A percentile compares a stretch with the other conserved stretches of the same genome.
Evolutionary conservation across 2,329 filamentous ascomycete species (phyloP).

Genomic region (Venturia nashicola): DNA sequence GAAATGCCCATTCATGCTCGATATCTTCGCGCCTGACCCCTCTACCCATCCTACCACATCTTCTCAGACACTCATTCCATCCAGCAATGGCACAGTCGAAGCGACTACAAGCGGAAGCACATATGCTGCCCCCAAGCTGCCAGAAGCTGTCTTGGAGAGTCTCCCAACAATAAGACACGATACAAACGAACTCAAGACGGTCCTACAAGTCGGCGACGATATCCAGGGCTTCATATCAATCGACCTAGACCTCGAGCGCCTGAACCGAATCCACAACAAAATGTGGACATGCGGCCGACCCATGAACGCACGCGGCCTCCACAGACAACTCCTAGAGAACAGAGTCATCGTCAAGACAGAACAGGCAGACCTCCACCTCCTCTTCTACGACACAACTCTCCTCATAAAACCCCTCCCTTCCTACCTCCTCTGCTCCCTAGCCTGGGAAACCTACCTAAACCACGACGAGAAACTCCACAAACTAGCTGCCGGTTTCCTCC

Average conservation of each 20-base stretch:
- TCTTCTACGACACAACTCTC: slow-evolving; percentile 1
- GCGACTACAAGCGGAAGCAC: neutral
- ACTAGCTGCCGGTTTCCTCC: slow-evolving; percentile 5
- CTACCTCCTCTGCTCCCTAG: slow-evolving; percentile 7
- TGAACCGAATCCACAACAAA: slow-evolving; percentile 7
- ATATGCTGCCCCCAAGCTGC: neutral
- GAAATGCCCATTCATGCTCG: slow-evolving; percentile 2
- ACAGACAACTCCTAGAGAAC: slow-evolving; percentile 3
- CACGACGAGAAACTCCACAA: slow-evolving; percentile 2
- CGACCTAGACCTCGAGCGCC: slow-evolving; percentile 6
- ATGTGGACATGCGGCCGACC: slow-evolving; percentile 10
- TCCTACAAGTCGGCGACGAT: neutral
- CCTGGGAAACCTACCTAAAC: slow-evolving; percentile 2
- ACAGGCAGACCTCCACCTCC: slow-evolving; percentile 10
- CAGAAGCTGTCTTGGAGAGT: neutral
- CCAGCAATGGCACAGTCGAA: neutral
- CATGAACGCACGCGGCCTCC: slow-evolving; percentile 16
- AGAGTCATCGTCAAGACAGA: slow-evolving; percentile 5
- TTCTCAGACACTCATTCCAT: neutral
- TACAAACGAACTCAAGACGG: neutral
- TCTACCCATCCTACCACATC: neutral
- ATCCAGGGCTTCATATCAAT: neutral
- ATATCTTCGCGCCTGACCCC: neutral
- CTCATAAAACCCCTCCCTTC: slow-evolving; percentile 9
- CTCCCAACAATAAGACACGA: neutral